Evolutionary conservation across 2,329 filamentous ascomycete species (phyloP), one percentile per base, ranked within the genome.

Genomic region (Botrytis hyacinthi): DNA sequence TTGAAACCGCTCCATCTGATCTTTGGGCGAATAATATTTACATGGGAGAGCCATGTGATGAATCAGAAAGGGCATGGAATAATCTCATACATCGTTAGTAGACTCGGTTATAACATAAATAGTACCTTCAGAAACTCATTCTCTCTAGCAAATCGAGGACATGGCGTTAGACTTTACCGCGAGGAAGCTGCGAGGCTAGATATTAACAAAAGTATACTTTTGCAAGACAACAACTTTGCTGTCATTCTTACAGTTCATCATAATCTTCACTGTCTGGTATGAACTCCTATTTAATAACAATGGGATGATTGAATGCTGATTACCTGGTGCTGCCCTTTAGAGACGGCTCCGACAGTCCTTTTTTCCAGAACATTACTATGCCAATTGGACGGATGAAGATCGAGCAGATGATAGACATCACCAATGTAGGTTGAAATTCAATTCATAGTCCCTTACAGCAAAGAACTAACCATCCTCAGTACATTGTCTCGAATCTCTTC

Each of bases 11-110:
- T 32, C 60, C 70, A 29, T 29, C 59, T 26, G 60, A 71, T 32
- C 59, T 63, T 16, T 71, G 70, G 70, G 44, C 44, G 35, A 71
- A 51, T 14, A 40, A 37, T 12, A 18, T 65, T 32, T 71, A 57
- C 35, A 71, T 65, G 44, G 59, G 70, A 71, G 69, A 71, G 37
- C 69, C 69, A 51, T 71, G 69, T 26, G 40, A 71, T 18, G 70
- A 66, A 29, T 72, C 70, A 22, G 70, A 72, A 44, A n/a, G n/a
- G 35, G 70, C 70, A 5, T 72, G 70, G 70, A 72, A 72, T 44
- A 54, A 29, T 12, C 70, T 72, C 20, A 72, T 72, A 66, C 70
- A 72, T 54, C 70, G 70, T 72, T 29, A 29, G 59, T 35, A 32
- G 9, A 9, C 26, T 16, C 26, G 0, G n/a, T 16, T n/a, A 18